Base-by-base conservation (phyloP, 2,329 filamentous ascomycete species). In the Emericellopsis atlantica region DNA sequence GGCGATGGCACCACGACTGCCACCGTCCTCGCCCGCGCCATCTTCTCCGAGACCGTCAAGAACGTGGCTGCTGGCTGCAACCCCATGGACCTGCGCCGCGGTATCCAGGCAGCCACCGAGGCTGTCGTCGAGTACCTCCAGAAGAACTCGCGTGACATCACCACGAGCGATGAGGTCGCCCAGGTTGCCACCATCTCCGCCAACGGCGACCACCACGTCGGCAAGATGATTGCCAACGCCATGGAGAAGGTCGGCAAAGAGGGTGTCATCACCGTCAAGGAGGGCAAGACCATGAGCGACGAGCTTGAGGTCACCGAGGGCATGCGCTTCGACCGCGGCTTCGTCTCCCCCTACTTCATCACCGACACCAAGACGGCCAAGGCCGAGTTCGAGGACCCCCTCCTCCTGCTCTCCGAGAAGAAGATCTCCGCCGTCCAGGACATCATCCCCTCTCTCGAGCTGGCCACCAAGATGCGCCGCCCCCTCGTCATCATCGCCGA, bases 231-330 rank as follows among this genome's bases (percentile, higher is more conserved):
- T 64, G 89, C 92, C 60, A 95, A 81, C 61, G 92, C 92, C 54
- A 98, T 98, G 92, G 92, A 98, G 78, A 95, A 94, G 78, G 92
- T 98, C 49, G 92, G 92, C 67, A 98, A 98, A 79, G 92, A 98
- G 74, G 92, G 92, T 74, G 92, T 98, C 59, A 98, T 98, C 65
- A 98, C 92, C 44, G 90, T 96, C 60, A 98, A 98, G 83, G 92
- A 98, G 76, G 92, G 92, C 62, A 98, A 96, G 84, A 96, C 92
- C 45, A 82, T 94, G 60, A 80, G 85, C 56, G 92, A 98, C 54
- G 92, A 98, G 79, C 83, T 98, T 43, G 92, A 98, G 72, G 81
- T 98, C 47, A 98, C 92, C 45, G 92, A 98, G 81, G 92, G 92
- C 63, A 98, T 98, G 92, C 88, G 92, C 66, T 98, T 98, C 71